phyloP scores from a whole-genome alignment of 371 early-diverging fungal species.

The Mycotypha africana region DNA sequence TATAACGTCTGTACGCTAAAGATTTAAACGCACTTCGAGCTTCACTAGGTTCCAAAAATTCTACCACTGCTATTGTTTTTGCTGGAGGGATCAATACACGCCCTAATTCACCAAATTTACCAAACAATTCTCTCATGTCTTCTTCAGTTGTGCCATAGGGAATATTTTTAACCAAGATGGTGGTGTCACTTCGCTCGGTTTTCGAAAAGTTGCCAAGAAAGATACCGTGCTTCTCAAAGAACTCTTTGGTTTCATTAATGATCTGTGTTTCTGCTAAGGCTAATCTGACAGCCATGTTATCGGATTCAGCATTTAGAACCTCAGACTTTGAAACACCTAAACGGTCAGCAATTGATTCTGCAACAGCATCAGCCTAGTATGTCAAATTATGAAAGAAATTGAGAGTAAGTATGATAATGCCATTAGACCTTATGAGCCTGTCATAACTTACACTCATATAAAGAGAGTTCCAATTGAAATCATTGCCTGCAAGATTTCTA shows the following conservation, averaged over 20 bases:
- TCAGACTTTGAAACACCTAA: constrained; percentile 85
- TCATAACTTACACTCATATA: constrained; percentile 89
- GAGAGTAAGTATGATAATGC: not conserved
- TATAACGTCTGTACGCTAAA: constrained; percentile 88
- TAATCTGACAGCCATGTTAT: constrained; percentile 88
- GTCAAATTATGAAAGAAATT: too few species aligned
- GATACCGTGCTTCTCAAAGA: constrained; percentile 84
- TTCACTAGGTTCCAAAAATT: constrained; percentile 85
- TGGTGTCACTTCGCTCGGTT: constrained; percentile 80
- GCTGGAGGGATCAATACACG: constrained; percentile 92
- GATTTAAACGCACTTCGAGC: constrained; percentile 86
- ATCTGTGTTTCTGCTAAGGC: constrained; percentile 97
- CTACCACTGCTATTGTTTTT: constrained; percentile 90
- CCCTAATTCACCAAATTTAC: constrained; percentile 81
- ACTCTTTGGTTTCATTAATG: constrained; percentile 88
- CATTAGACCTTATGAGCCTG: too few species aligned
- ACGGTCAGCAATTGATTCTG: constrained; percentile 89
- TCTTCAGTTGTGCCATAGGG: constrained; percentile 77
- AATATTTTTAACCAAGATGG: constrained; percentile 93
- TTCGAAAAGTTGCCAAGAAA: constrained; percentile 68
- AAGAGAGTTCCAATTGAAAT: constrained; percentile 92
- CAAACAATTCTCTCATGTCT: constrained; percentile 78
- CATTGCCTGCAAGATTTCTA: constrained; percentile 71
- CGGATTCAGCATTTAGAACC: constrained; percentile 78
- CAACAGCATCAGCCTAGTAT: constrained; percentile 81